These are phyloP conservation scores for Blastobotrys illinoisensis DNA, from an alignment of 1,139 yeast species.

Conservation along the genomic window DNA sequence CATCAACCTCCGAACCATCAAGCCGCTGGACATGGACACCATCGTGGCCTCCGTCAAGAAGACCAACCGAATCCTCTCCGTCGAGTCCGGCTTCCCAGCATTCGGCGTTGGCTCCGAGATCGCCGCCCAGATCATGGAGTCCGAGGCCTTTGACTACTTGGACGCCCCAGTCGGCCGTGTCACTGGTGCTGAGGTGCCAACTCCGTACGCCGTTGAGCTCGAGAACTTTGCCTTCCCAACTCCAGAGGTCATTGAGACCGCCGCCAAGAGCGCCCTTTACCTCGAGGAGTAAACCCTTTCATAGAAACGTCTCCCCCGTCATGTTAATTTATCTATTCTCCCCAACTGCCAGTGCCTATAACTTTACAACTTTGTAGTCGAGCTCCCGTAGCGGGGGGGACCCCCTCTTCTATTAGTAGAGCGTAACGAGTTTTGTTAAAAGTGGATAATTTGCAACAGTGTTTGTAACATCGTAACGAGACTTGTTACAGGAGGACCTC, in stretches of 20 bases:
- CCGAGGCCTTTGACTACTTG: conserved; percentile 95
- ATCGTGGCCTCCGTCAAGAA: conserved; percentile 86
- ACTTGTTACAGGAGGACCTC: no score
- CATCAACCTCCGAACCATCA: conserved; percentile 90
- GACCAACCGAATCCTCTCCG: conserved; percentile 94
- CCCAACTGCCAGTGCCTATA: no score
- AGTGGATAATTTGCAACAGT: no score
- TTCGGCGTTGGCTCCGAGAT: conserved; percentile 99
- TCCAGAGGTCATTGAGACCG: conserved; percentile 83
- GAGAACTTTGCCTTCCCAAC: conserved; percentile 99
- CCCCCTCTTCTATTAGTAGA: no score
- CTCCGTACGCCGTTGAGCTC: conserved; percentile 94
- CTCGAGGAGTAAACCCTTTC: conserved; percentile 37
- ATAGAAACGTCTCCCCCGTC: not conserved
- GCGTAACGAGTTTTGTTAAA: no score
- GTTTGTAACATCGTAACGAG: no score
- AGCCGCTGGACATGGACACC: conserved; percentile 89
- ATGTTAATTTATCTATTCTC: not conserved
- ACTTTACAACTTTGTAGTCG: no score
- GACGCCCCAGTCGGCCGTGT: conserved; percentile 99
- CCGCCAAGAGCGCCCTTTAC: conserved; percentile 83
- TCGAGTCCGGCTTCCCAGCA: conserved; percentile 97
- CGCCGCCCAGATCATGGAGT: conserved; percentile 96
- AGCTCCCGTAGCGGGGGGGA: no score
- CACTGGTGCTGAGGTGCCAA: conserved; percentile 99